Evolutionary conservation across 192 early-diverging fungal genomes (phyloP), one percentile per base, ranked within the genome.

Genomic region (Coemansia sp.): DNA sequence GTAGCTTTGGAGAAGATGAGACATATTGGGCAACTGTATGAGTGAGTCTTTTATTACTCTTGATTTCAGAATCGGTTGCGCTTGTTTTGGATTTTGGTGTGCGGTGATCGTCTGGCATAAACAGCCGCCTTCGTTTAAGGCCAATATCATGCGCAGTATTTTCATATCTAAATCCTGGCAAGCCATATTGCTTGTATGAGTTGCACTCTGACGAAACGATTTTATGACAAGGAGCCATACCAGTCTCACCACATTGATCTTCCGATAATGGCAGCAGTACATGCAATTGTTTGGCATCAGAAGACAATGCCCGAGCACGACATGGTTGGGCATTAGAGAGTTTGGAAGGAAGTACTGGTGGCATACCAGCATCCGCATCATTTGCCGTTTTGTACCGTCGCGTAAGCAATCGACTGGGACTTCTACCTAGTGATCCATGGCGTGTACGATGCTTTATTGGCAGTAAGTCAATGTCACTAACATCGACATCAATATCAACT

Each of bases 401-500:
- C 25, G 20, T 54, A 54, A 54, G 51, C 51, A 54, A 54, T 54
- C 51, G 51, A 12, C 12, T 25, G 51, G 7, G 20, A 17, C 25
- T 10, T 10, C 19, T 54, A 54, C 22, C 32, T 32, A 4, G 32
- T 32, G 2, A 32, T 32, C 4, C 32, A 32, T 32, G 2, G 32
- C 2, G 32, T 32, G 32, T 2, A 32, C 32, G 32, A 32, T 32
- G 32, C 32, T 32, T 4, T 32, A 32, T 25, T 25, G 51, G 22
- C 20, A 54, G 9, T 2, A 59, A 9, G 12, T 41, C 16, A 17
- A 2, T 32, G 32, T 2, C 32, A 32, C 32, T 32, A 32, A 41
- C 14, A 41, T 57, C 64, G 3, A 70, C 68, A 3, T 55, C 45
- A 19, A 37, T 13, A 46, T 67, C 68, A n/a, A 50, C 17, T 5